A percentile compares a stretch with the other conserved stretches of the same genome.
These are phyloP conservation scores for Venturia pyrina DNA, from an alignment of 2,329 filamentous ascomycete genomes.

Conservation along the genomic window DNA sequence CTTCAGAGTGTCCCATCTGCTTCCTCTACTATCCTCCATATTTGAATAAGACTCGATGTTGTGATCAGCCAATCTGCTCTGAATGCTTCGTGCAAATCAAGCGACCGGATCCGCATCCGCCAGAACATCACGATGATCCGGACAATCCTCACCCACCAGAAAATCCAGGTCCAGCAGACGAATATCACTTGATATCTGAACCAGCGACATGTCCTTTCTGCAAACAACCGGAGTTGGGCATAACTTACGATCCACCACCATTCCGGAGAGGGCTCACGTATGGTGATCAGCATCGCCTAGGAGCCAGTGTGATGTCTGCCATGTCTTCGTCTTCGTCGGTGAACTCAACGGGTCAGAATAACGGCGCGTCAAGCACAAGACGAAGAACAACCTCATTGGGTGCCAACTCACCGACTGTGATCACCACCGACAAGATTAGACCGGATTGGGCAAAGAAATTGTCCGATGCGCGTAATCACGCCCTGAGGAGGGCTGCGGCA, in stretches of 20 bases:
- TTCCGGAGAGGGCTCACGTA: conserved; percentile 79
- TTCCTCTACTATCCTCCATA: conserved; percentile 93
- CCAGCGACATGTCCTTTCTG: conserved; percentile 91
- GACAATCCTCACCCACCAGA: conserved; percentile 30
- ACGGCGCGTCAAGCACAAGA: conserved; percentile 27
- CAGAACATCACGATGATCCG: conserved; percentile 54
- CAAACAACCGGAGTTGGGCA: conserved; percentile 86
- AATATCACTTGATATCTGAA: conserved; percentile 71
- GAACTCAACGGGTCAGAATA: conserved; percentile 42
- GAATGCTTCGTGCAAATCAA: conserved; percentile 99
- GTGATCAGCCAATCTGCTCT: conserved; percentile 91
- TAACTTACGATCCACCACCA: conserved; percentile 84
- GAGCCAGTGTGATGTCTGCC: conserved; percentile 52
- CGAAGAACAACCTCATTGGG: conserved; percentile 63
- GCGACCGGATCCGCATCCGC: conserved; percentile 79
- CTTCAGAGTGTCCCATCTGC: conserved; percentile 87
- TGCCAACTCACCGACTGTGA: conserved; percentile 71
- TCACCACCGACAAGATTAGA: conserved; percentile 84
- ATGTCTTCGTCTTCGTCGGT: conserved; percentile 83
- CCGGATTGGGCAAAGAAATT: conserved; percentile 94
- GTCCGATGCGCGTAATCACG: conserved; percentile 71
- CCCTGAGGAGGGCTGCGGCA: conserved; percentile 76
- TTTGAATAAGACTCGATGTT: conserved; percentile 88
- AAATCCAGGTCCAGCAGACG: conserved; percentile 22
- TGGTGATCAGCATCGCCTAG: conserved; percentile 39